Percentiles rank a stretch among this genome's conserved stretches.
phyloP scores from a whole-genome alignment of 345 rosid genomes.

The Moricandia moricandioides region DNA sequence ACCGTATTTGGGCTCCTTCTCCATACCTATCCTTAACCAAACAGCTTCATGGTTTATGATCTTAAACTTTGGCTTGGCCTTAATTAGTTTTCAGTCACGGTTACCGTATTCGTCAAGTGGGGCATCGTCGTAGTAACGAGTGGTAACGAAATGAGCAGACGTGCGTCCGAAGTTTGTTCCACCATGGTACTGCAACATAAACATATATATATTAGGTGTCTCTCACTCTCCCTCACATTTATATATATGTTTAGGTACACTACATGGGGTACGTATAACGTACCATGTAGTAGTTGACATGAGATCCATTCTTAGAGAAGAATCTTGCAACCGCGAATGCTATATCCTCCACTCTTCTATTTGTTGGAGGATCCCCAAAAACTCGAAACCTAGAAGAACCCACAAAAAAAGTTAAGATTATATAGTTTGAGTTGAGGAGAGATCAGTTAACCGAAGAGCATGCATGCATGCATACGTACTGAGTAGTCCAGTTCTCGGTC shows the following conservation, averaged over 20 bases:
- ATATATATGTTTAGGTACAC: background rate
- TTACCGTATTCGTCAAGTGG: slow-evolving; percentile 92
- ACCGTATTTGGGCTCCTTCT: slow-evolving; percentile 72
- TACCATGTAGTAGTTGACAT: slow-evolving; percentile 92
- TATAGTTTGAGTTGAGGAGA: background rate
- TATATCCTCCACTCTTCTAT: slow-evolving; percentile 75
- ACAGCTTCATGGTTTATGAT: background rate
- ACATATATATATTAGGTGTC: background rate
- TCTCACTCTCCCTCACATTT: background rate
- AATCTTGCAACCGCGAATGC: slow-evolving; percentile 75
- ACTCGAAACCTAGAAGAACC: slow-evolving; percentile 45
- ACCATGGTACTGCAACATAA: slow-evolving; percentile 72
- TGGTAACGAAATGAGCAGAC: slow-evolving; percentile 65
- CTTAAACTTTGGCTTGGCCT: background rate
- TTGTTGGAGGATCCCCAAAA: slow-evolving; percentile 52
- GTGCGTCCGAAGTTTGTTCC: slow-evolving; percentile 93
- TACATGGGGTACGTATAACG: background rate
- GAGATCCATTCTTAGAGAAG: slow-evolving; percentile 77
- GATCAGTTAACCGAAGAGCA: background rate
- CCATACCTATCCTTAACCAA: slow-evolving; percentile 47
- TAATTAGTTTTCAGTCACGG: background rate
- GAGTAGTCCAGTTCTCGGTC: slow-evolving; percentile 99
- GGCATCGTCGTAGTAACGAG: slow-evolving; percentile 93
- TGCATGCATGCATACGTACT: slow-evolving; percentile 43
- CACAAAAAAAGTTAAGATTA: background rate